phyloP scores from a whole-genome alignment of 78 protist species.

The Planoprotostelium fungivorum region DNA sequence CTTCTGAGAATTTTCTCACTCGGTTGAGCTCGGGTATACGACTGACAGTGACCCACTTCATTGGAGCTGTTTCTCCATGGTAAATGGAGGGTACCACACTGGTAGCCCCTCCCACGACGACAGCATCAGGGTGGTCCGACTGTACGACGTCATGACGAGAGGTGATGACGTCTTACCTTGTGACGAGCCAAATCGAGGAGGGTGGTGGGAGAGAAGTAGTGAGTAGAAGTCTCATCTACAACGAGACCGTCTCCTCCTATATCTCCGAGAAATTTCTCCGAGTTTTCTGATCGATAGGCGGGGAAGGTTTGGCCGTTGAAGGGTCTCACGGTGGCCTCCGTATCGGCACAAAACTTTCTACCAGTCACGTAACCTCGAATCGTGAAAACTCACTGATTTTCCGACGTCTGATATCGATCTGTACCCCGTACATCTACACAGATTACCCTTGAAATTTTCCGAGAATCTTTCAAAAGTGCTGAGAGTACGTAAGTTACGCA shows the following conservation, averaged over 20 bases:
- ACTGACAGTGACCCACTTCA: no score
- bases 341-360: background rate
- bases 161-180: background rate
- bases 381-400: conserved; percentile 17
- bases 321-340: background rate
- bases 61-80: background rate
- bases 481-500: background rate
- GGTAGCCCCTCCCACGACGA: background rate
- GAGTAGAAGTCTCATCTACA: no score
- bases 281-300: background rate
- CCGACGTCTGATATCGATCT: conserved; percentile 88
- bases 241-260: background rate
- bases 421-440: conserved; percentile 98
- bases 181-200: background rate
- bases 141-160: background rate
- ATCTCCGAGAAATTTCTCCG: background rate
- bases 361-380: background rate
- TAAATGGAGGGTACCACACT: background rate
- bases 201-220: background rate
- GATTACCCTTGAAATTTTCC: conserved; percentile 73
- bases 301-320: background rate
- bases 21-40: background rate
- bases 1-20: background rate
- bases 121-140: background rate
- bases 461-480: conserved; percentile 25